A percentile compares a stretch with the other conserved stretches of the same genome.
phyloP scores from a whole-genome alignment of 2,329 filamentous ascomycete species.

The Venturia aucupariae region DNA sequence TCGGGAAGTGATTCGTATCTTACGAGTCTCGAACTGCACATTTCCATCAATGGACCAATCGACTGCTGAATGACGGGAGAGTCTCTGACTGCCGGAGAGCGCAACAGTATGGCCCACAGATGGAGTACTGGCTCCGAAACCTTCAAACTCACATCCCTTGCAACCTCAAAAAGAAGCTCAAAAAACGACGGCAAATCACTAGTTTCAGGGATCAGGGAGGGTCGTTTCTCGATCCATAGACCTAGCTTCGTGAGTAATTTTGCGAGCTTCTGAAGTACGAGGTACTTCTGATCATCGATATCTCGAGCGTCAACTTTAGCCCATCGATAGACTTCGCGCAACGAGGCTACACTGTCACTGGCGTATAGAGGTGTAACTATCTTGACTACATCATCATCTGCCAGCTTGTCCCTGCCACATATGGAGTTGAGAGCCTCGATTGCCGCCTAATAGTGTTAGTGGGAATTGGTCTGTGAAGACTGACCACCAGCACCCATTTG shows the following conservation, averaged over 20 bases:
- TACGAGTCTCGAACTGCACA: constrained; percentile 73
- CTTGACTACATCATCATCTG: constrained; percentile 66
- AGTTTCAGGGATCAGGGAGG: constrained; percentile 53
- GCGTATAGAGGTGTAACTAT: constrained; percentile 74
- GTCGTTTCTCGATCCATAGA: constrained; percentile 73
- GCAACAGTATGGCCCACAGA: constrained; percentile 77
- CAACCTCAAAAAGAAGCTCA: constrained; percentile 66
- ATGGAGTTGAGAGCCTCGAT: constrained; percentile 77
- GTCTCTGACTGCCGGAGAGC: constrained; percentile 59
- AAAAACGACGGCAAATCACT: constrained; percentile 68
- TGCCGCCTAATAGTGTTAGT: constrained; percentile 33
- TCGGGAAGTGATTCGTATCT: constrained; percentile 82
- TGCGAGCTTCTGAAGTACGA: constrained; percentile 85
- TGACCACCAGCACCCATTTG: neutral
- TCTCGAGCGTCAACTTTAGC: constrained; percentile 70
- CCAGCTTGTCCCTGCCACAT: constrained; percentile 65
- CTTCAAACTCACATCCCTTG: constrained; percentile 77
- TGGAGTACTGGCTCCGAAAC: constrained; percentile 90
- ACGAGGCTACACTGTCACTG: constrained; percentile 58
- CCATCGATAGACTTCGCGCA: constrained; percentile 70
- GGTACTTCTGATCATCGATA: constrained; percentile 85
- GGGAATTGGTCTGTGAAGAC: neutral
- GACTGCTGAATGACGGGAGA: constrained; percentile 51
- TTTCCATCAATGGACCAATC: constrained; percentile 68
- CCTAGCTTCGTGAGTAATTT: constrained; percentile 86